These are phyloP conservation scores for Eucalyptus pauciflora DNA, from an alignment of 345 rosid species.

Conservation along the genomic window DNA sequence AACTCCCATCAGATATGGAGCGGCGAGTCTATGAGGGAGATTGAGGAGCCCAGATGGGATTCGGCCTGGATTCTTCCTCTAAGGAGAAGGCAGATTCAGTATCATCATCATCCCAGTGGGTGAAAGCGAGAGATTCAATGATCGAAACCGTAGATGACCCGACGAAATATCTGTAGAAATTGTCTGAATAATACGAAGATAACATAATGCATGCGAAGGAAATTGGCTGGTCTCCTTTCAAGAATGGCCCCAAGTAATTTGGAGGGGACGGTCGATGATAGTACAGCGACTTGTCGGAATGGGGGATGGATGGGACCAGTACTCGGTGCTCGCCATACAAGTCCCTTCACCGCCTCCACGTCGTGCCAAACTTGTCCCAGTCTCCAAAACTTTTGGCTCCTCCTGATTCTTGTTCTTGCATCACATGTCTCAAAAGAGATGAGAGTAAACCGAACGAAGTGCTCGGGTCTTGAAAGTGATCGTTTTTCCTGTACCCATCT, in stretches of 20 bases:
- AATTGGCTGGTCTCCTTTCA: neutral
- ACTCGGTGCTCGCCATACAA: neutral
- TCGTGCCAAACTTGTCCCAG: neutral
- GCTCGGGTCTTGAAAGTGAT: neutral
- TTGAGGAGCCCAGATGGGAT: neutral
- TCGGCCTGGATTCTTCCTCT: neutral
- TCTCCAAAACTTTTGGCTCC: neutral
- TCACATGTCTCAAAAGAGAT: neutral
- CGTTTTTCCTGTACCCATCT: neutral
- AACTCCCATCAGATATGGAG: neutral
- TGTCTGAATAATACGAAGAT: neutral
- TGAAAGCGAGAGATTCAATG: neutral
- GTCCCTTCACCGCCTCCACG: neutral
- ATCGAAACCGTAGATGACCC: neutral
- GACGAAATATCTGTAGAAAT: neutral
- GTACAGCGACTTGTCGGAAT: neutral
- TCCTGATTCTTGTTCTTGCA: neutral
- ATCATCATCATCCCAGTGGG: neutral
- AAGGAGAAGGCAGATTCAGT: neutral
- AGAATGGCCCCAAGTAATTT: neutral
- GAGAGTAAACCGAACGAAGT: neutral
- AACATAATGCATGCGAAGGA: neutral
- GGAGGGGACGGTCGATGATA: neutral
- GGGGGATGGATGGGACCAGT: neutral
- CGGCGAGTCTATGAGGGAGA: neutral